These are phyloP conservation scores for Melianthus villosus DNA, from an alignment of 441 rosid genomes.

Conservation along the genomic window DNA sequence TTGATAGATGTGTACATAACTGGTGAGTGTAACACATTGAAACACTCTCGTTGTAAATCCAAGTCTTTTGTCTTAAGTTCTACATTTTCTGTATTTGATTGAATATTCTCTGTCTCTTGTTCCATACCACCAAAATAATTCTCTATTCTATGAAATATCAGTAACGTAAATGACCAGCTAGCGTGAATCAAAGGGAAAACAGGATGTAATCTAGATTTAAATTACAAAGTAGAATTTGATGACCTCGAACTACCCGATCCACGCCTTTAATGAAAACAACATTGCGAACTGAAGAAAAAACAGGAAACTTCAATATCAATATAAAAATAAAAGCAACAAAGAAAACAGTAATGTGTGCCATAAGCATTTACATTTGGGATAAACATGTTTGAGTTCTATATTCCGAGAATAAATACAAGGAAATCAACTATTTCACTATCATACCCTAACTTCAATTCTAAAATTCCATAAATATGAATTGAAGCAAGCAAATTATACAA, in stretches of 20 bases:
- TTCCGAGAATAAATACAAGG: no score
- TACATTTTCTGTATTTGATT: conserved; percentile 16
- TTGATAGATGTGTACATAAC: conserved; percentile 11
- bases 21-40: conserved; percentile 20
- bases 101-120: conserved; percentile 25
- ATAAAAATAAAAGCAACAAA: no score
- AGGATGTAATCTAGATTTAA: no score
- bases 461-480: no score
- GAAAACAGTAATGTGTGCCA: no score
- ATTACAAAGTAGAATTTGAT: not conserved
- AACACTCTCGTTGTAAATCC: conserved; percentile 21
- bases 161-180: not conserved
- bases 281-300: no score
- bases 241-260: not conserved
- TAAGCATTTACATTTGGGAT: no score
- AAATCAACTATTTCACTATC: no score
- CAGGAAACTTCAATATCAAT: no score
- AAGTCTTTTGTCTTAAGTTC: conserved; percentile 18
- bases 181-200: not conserved
- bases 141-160: conserved; percentile 9
- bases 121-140: conserved; percentile 26
- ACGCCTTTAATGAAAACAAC: not conserved
- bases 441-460: no score
- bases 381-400: no score
- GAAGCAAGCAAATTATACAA: no score